Evolutionary conservation across 2,329 filamentous ascomycete genomes (phyloP).

Genomic region (Biscogniauxia mediterranea): DNA sequence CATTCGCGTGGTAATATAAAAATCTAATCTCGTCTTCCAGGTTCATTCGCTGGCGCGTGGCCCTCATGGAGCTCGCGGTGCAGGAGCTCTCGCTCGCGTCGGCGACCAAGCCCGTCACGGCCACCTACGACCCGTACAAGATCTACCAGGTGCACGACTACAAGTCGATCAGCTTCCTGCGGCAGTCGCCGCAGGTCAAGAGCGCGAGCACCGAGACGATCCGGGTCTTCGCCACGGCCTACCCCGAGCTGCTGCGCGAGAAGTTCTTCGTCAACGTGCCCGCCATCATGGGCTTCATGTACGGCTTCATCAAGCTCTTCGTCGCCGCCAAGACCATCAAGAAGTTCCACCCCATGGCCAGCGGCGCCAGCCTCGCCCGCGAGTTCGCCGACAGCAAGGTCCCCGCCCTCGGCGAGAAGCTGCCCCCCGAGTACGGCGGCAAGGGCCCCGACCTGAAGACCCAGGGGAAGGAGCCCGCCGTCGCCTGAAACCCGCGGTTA

Average conservation of each 20-base stretch:
- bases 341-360: slow-evolving; percentile 77
- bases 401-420: slow-evolving; percentile 54
- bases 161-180: slow-evolving; percentile 80
- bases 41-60: slow-evolving; percentile 86
- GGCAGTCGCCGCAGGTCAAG: slow-evolving; percentile 74
- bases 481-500: slow-evolving; percentile 15
- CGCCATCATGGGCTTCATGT: slow-evolving; percentile 85
- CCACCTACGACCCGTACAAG: slow-evolving; percentile 80
- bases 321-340: slow-evolving; percentile 70
- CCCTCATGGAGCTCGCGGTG: slow-evolving; percentile 84
- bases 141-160: slow-evolving; percentile 95
- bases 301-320: slow-evolving; percentile 72
- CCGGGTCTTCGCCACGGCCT: slow-evolving; percentile 74
- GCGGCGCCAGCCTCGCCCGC: slow-evolving; percentile 66
- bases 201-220: slow-evolving; percentile 78
- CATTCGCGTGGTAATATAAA: too few species aligned
- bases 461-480: slow-evolving; percentile 26
- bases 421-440: slow-evolving; percentile 80
- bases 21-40: slow-evolving; percentile 42
- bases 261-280: slow-evolving; percentile 98
- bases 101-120: slow-evolving; percentile 69
- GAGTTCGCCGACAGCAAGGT: slow-evolving; percentile 55
- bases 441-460: slow-evolving; percentile 49
- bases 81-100: slow-evolving; percentile 68
- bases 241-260: slow-evolving; percentile 83